Base-by-base conservation (phyloP, 225 moss, liverwort and hornwort species). In the Thuidium tamariscinum region DNA sequence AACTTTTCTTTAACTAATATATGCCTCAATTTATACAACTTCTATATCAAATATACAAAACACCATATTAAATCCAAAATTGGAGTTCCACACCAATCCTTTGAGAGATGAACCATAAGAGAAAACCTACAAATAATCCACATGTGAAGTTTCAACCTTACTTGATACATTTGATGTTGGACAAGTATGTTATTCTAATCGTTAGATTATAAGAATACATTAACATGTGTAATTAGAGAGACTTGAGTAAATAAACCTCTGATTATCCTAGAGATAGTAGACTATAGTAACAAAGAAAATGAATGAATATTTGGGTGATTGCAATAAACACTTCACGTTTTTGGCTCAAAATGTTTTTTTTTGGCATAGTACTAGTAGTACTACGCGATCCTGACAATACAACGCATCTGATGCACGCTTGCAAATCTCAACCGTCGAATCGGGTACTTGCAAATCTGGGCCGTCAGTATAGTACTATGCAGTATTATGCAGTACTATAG, bases 1-100 rank as follows among this genome's bases (percentile, higher is more conserved):
- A 71, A 10, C 17, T 44, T 72, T 70, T 42, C 8, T 11, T 1
- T 30, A 6, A 30, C 30, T 30, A 46, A 2, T 30, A 7, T 10
- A 17, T 16, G 44, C 29, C 6, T 44, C 46, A 10, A 29, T 29
- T 44, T 46, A 30, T 72, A 1, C 11, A 46, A 5, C 5, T 46
- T 46, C 0, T 71, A 72, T 11, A 11, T 72, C 30, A 46, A 26
- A 46, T 46, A 30, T 6, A 44, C 1, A 6, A 17, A 17, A 46
- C 0, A 46, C 3, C 2, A 11, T 17, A 9, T 18, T 30, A 10
- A 46, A 3, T 72, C 0, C 0, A 46, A 3, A 46, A 46, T 72
- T 29, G 4, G 3, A 1, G 2, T 0, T 9, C 17, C n/a, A n/a
- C n/a, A n/a, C 4, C 3, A 10, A 0, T 29, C 6, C 29, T 44